Conservation (phyloP, 1,284 basidiomycete species). For the Hemileia vastatrix region DNA sequence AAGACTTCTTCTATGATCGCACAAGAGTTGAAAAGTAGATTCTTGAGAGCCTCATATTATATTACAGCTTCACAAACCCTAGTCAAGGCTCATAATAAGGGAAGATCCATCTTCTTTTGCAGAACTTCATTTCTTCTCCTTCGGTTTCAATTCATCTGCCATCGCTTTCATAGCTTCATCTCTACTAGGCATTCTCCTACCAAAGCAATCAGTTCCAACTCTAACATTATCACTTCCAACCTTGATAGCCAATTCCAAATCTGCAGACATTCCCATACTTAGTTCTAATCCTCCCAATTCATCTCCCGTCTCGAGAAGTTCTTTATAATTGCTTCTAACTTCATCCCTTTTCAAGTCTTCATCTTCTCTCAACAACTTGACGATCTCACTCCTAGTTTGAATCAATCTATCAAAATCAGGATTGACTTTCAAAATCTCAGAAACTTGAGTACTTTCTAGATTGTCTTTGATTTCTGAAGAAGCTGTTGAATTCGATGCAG, state of each 20-base stretch:
- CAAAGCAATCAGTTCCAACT: conserved; percentile 88
- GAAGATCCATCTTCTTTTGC: not conserved
- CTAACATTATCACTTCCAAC: conserved; percentile 79
- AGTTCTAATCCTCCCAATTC: conserved; percentile 58
- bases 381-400: conserved; percentile 50
- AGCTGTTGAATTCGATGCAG: conserved; percentile 58
- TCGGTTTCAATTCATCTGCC: conserved; percentile 31
- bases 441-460: conserved; percentile 20
- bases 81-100: no score
- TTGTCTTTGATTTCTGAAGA: conserved; percentile 45
- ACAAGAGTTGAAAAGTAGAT: no score
- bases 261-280: conserved; percentile 98
- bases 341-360: not conserved
- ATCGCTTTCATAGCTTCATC: conserved; percentile 37
- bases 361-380: conserved; percentile 13
- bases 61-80: no score
- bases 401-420: conserved; percentile 69
- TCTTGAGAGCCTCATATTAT: no score
- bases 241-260: conserved; percentile 76
- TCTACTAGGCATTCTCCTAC: conserved; percentile 46
- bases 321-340: not conserved
- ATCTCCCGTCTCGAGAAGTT: conserved; percentile 34
- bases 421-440: conserved; percentile 52
- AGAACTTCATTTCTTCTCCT: not conserved
- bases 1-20: no score